A percentile compares a stretch with the other conserved stretches of the same genome.
Conservation (phyloP, 805 yeast species). For the Candida peoriensis region DNA sequence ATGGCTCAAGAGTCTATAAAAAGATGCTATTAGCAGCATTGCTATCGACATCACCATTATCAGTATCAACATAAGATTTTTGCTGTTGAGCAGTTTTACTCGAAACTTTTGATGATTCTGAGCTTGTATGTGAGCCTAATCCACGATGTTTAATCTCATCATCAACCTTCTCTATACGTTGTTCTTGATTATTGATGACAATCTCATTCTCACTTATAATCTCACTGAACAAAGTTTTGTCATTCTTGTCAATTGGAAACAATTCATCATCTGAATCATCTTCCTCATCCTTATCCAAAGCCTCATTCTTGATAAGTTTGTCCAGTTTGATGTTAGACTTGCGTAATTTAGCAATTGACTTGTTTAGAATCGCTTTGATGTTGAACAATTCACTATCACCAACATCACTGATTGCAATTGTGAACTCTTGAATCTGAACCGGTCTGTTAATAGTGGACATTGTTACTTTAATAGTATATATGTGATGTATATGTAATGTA, state of each 20-base stretch:
- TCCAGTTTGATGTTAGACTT: slow-evolving; percentile 48
- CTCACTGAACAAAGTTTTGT: slow-evolving; percentile 47
- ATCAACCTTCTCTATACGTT: slow-evolving; percentile 39
- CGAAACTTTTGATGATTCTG: neutral
- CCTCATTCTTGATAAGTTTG: slow-evolving; percentile 34
- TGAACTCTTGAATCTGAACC: slow-evolving; percentile 42
- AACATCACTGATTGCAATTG: slow-evolving; percentile 47
- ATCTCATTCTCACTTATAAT: slow-evolving; percentile 50
- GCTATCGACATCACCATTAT: slow-evolving; percentile 31
- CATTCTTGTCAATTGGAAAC: slow-evolving; percentile 31
- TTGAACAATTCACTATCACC: slow-evolving; percentile 38
- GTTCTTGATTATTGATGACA: slow-evolving; percentile 48
- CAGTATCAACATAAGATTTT: slow-evolving; percentile 23
- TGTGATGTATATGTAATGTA: no score
- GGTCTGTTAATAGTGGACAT: slow-evolving; percentile 32
- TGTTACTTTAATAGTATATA: no score
- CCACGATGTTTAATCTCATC: slow-evolving; percentile 45
- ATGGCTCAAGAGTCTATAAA: no score
- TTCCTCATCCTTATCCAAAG: slow-evolving; percentile 16
- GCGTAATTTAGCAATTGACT: slow-evolving; percentile 41
- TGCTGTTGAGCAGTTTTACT: neutral
- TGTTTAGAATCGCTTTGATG: slow-evolving; percentile 29
- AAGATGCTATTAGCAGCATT: slow-evolving; percentile 32
- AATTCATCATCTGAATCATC: slow-evolving; percentile 23
- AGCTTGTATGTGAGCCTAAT: no score